Evolutionary conservation across 2,329 filamentous ascomycete species (phyloP).

Genomic region (Curvularia verruculosa): DNA sequence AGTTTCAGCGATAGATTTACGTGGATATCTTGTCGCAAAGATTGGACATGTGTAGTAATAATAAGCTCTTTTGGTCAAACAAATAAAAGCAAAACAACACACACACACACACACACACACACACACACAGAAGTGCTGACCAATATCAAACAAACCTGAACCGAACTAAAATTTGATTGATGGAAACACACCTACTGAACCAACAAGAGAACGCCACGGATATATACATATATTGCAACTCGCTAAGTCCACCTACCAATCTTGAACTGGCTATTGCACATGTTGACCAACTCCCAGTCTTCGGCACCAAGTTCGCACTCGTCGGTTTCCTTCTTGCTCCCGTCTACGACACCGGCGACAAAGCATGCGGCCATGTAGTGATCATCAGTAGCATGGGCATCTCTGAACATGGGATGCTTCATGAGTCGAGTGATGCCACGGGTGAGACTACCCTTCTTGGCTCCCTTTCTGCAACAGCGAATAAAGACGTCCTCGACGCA

Average conservation of each 20-base stretch:
- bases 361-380: slow-evolving; percentile 72
- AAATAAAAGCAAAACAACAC: too few species aligned
- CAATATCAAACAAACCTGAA: background rate
- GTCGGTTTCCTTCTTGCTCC: slow-evolving; percentile 26
- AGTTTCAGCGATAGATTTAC: too few species aligned
- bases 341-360: slow-evolving; percentile 59
- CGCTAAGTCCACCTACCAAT: slow-evolving; percentile 32
- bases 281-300: slow-evolving; percentile 44
- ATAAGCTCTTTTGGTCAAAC: background rate
- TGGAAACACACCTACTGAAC: background rate
- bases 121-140: background rate
- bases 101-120: too few species aligned
- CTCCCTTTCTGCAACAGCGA: slow-evolving; percentile 56
- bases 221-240: background rate
- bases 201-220: background rate
- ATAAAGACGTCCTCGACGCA: slow-evolving; percentile 65
- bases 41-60: too few species aligned
- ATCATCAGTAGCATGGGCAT: slow-evolving; percentile 73
- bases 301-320: slow-evolving; percentile 38
- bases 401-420: slow-evolving; percentile 70
- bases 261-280: slow-evolving; percentile 46
- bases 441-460: slow-evolving; percentile 55
- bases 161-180: background rate
- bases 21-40: too few species aligned
- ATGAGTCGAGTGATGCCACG: slow-evolving; percentile 66